phyloP scores from a whole-genome alignment of 75 land plant species.

The Cupressus sempervirens region DNA sequence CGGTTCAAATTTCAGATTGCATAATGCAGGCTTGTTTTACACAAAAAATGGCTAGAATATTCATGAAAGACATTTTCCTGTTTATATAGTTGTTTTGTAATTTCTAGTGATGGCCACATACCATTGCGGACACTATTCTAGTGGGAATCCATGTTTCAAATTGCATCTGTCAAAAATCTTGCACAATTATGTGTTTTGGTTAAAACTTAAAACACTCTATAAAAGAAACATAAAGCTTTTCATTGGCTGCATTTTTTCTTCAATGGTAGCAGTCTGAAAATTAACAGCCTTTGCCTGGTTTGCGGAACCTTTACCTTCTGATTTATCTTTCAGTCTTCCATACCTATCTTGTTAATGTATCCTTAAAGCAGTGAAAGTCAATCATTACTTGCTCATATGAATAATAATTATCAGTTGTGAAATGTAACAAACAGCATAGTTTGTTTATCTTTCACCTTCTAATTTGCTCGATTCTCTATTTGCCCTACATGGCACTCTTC shows the following conservation, averaged over 20 bases:
- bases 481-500: not conserved
- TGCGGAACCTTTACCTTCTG: no score
- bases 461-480: not conserved
- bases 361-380: no score
- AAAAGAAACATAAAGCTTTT: not conserved
- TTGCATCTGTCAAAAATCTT: not conserved
- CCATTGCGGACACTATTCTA: not conserved
- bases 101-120: not conserved
- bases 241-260: not conserved
- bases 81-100: not conserved
- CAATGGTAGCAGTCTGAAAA: not conserved
- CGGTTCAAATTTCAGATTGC: not conserved
- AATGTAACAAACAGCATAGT: not conserved
- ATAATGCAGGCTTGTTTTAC: not conserved
- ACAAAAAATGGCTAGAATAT: not conserved
- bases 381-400: no score
- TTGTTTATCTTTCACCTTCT: not conserved
- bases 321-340: no score
- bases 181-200: not conserved
- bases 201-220: not conserved
- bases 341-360: no score
- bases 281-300: no score
- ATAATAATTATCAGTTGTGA: no score
- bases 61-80: not conserved
- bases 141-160: not conserved